Base-by-base conservation (phyloP, 257 asterid species). In the Lantana camara region DNA sequence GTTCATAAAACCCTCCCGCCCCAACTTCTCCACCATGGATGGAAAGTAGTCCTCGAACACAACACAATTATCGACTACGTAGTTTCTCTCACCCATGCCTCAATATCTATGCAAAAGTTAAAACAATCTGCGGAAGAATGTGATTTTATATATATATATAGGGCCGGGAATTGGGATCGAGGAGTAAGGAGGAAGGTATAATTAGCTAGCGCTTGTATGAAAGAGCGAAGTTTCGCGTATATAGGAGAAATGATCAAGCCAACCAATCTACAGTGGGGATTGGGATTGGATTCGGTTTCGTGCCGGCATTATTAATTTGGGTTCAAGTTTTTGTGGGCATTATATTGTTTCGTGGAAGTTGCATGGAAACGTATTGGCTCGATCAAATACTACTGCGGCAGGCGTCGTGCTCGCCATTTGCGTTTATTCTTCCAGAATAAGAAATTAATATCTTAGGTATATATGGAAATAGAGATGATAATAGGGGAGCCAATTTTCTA, bases 41-140 rank as follows among this genome's bases (percentile, higher is more conserved):
- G 96, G 96, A 9, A 89, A 86, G 7, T 63, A 79, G 71, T 89
- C 96, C 73, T 89, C 85, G 11, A 89, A 89, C 34, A 66, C 86
- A 1, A 67, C 15, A 4, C 66, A 37, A 20, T 35, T 14, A 23
- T 59, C 17, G 9, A 7, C 9, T 9, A 7, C 35, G 32, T 45
- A 7, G 35, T 42, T 46, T 24, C 44, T 19, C 15, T 42, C 57
- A 9, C 63, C 80, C 78, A 63, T 73, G 6, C 24, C 42, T 16
- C 3, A 27, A 59, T 17, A 42, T 41, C 40, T n/a, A n/a, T n/a
- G n/a, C n/a, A n/a, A n/a, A n/a, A n/a, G n/a, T n/a, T n/a, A n/a
- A n/a, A 41, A 38, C 0, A 15, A 21, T 46, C 14, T 23, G 22
- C 16, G 23, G 14, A 12, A 41, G 37, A 7, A 47, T 57, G 6